Evolutionary conservation across 257 asterid species (phyloP), one percentile per base, ranked within the genome.

Genomic region (Solanum etuberosum): DNA sequence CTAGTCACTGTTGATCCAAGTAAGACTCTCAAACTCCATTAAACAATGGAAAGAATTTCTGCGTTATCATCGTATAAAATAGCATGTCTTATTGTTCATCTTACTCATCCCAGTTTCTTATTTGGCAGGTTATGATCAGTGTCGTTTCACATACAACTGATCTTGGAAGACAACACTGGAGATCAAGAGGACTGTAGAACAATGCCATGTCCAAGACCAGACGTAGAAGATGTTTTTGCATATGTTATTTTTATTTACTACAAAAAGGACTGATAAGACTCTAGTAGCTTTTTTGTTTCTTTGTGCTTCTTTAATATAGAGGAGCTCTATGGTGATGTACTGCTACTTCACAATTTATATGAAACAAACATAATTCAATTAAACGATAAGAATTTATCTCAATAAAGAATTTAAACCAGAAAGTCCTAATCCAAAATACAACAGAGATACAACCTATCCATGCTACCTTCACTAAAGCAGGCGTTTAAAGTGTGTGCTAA

Each of bases 1-100:
- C 76, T 83, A 11, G 38, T 59, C 63, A 87, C 87, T 12, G 78
- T 70, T 48, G 87, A 87, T 48, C 89, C 89, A 34, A 87, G 89
- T 87, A 42, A 48, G 87, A 40, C 18, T 2, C 54, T 34, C 65
- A 38, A 32, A 18, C 85, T 10, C 71, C 83, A 59, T 35, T 21
- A 16, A 54, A 23, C 31, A 37, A 21, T 37, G 82, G 31, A 73
- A 76, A 37, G 20, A 74, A 35, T 5, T 74, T 74, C 25, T n/a
- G 7, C 21, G 16, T 20, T 6, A 76, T 35, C 48, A 4, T 23
- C 37, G 15, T 72, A 34, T 34, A 70, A 8, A 32, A 15, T 32
- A 72, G n/a, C 46, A 71, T 71, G 78, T 9, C 78, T 71, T 71
- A 32, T 68, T 31, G 9, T 27, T 29, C 5, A 7, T 29, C 10